phyloP scores from a whole-genome alignment of 2,329 filamentous ascomycete genomes.

The Xylariales sp. region DNA sequence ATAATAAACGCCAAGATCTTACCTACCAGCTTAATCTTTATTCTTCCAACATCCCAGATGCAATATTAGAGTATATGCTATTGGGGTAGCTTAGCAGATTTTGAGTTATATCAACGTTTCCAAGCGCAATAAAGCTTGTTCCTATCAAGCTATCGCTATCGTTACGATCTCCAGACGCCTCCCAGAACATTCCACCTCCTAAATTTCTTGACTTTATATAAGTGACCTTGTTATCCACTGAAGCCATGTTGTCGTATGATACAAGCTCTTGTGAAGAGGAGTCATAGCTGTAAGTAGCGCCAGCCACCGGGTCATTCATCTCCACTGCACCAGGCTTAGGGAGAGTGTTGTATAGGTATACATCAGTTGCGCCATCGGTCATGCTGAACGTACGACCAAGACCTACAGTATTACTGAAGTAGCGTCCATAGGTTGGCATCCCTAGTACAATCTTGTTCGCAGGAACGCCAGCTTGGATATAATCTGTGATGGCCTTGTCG shows the following conservation, averaged over 20 bases:
- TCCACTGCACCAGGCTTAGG: conserved; percentile 56
- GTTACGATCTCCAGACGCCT: conserved; percentile 62
- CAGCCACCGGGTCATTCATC: conserved; percentile 49
- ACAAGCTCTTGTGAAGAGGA: conserved; percentile 54
- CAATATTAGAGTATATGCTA: conserved; percentile 58
- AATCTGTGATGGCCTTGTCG: conserved; percentile 59
- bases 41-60: too few species aligned
- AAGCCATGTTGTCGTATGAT: conserved; percentile 61
- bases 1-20: too few species aligned
- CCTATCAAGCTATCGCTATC: conserved; percentile 54
- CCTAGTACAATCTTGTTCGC: conserved; percentile 67
- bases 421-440: conserved; percentile 75
- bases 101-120: conserved; percentile 39
- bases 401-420: conserved; percentile 65
- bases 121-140: conserved; percentile 43
- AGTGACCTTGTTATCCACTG: conserved; percentile 55
- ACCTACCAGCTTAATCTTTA: too few species aligned
- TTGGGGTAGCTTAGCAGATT: conserved; percentile 54
- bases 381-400: conserved; percentile 61
- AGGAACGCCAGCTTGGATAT: conserved; percentile 54
- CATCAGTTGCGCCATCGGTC: conserved; percentile 53
- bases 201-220: conserved; percentile 59
- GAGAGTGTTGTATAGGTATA: conserved; percentile 71
- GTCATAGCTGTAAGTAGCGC: conserved; percentile 70
- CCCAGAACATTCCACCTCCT: conserved; percentile 83